phyloP scores from a whole-genome alignment of 805 yeast genomes.

The Teunomyces atbi region DNA sequence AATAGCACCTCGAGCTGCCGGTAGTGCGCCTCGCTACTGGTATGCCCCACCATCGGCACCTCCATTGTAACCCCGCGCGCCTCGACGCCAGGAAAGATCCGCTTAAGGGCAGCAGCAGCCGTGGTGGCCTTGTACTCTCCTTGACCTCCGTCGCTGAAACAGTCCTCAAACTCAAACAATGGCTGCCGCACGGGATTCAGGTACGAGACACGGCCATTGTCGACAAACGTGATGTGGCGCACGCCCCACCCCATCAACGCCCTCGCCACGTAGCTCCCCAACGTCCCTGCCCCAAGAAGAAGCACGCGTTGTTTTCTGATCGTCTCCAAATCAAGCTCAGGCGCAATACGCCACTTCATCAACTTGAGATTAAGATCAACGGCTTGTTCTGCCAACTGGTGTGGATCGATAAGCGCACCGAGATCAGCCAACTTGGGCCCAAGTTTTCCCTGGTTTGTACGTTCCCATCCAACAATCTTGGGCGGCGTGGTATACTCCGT shows the following conservation, averaged over 20 bases:
- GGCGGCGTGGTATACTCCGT: slow-evolving; percentile 20
- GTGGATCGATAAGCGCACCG: slow-evolving; percentile 77
- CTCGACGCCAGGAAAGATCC: slow-evolving; percentile 75
- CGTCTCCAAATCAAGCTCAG: slow-evolving; percentile 67
- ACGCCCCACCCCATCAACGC: slow-evolving; percentile 95
- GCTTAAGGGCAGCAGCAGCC: slow-evolving; percentile 72
- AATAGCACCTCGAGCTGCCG: slow-evolving; percentile 53
- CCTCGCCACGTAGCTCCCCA: slow-evolving; percentile 89
- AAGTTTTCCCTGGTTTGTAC: slow-evolving; percentile 67
- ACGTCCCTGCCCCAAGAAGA: slow-evolving; percentile 92
- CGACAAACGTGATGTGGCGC: slow-evolving; percentile 79
- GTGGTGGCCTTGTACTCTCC: slow-evolving; percentile 74
- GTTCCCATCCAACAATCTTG: slow-evolving; percentile 85
- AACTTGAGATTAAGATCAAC: slow-evolving; percentile 85
- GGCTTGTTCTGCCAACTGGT: slow-evolving; percentile 83
- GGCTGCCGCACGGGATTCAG: slow-evolving; percentile 97
- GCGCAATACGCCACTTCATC: slow-evolving; percentile 97
- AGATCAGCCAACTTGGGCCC: slow-evolving; percentile 84
- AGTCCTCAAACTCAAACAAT: slow-evolving; percentile 76
- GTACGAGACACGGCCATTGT: slow-evolving; percentile 82
- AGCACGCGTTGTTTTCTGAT: slow-evolving; percentile 63
- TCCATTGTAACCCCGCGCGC: slow-evolving; percentile 63
- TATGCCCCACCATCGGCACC: slow-evolving; percentile 96
- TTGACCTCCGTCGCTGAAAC: slow-evolving; percentile 55
- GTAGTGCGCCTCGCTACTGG: slow-evolving; percentile 53